Evolutionary conservation across 305 asterid genomes (phyloP), one percentile per base, ranked within the genome.

Genomic region (Fraxinus velutina): DNA sequence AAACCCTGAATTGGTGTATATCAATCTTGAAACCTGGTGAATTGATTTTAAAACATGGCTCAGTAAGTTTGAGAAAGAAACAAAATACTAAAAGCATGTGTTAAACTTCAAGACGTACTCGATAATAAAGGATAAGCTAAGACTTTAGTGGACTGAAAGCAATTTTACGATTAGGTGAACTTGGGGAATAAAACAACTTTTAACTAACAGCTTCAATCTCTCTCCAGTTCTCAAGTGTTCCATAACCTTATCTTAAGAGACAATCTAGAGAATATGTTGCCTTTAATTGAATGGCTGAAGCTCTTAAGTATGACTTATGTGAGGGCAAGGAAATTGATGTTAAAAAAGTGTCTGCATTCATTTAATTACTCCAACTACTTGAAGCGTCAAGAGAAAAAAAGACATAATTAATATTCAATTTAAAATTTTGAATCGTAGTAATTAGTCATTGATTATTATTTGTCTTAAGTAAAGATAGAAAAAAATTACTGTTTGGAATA

Each of bases 1-100:
- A 77, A 81, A 71, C 82, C 93, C 94, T 7, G 92, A 86, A 85
- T 91, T 89, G 57, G 93, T 89, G 76, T 89, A 91, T 73, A 87
- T 86, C 87, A 91, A 83, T 82, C 88, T 85, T 78, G 90, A 84
- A 72, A 91, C 87, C 94, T 91, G 83, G 75, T 80, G 71, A 39
- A 32, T 32, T 30, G 27, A 68, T 32, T 68, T 27, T 29, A 68
- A 10, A 27, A 29, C 30, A 8, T 15, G 30, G 15, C 30, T 62
- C 32, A 62, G 71, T 22, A 62, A 62, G 71, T 21, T 62, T 55
- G 10, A 8, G 32, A 62, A 62, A 62, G 32, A 62, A 19, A 62
- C 71, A 7, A 62, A 21, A 22, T 6, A 60, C 71, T 21, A 6
- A 19, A 60, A 17, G 21, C 17, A 27, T 0, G n/a, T 12, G n/a